Evolutionary conservation across 352 stramenopile genomes (phyloP).

Genomic region (Phytophthora podocarpi): DNA sequence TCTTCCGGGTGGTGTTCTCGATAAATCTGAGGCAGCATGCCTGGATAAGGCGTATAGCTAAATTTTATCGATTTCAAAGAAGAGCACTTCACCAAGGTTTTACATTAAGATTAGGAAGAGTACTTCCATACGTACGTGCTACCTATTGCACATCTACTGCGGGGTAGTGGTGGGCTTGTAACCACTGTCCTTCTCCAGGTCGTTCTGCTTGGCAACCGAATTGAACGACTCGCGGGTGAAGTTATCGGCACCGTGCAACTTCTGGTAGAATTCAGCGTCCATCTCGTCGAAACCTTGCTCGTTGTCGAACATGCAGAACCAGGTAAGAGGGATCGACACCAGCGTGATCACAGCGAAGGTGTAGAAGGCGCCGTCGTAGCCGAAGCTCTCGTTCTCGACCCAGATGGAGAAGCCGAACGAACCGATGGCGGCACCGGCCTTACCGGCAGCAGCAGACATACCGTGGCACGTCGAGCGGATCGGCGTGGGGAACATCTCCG

Average conservation of each 20-base stretch:
- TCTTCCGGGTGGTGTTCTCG: too few relatives aligned
- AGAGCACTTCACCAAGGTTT: conserved; percentile 24
- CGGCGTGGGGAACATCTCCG: conserved; percentile 86
- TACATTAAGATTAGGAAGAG: conserved; percentile 19
- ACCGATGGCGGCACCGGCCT: conserved; percentile 80
- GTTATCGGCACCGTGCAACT: conserved; percentile 39
- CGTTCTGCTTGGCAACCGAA: conserved; percentile 30
- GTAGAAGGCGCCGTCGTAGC: conserved; percentile 67
- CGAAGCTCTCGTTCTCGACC: conserved; percentile 60
- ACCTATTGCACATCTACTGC: conserved; percentile 25
- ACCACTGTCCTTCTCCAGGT: conserved; percentile 34
- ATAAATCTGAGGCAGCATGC: too few relatives aligned
- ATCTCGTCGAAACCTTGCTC: conserved; percentile 57
- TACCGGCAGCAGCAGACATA: conserved; percentile 87
- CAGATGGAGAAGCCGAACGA: conserved; percentile 75
- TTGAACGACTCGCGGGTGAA: conserved; percentile 45
- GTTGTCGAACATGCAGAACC: conserved; percentile 74
- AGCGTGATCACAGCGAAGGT: conserved; percentile 57
- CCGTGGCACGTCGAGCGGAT: conserved; percentile 89
- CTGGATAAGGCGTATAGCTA: too few relatives aligned
- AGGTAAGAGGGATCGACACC: conserved; percentile 63
- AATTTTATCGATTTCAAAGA: too few relatives aligned
- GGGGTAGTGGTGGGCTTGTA: conserved; percentile 34
- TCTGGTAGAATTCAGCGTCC: conserved; percentile 61
- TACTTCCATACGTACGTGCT: conserved; percentile 12